Evolutionary conservation across 1,284 basidiomycete genomes (phyloP), one percentile per base, ranked within the genome.

Genomic region (Naganishia liquefaciens): DNA sequence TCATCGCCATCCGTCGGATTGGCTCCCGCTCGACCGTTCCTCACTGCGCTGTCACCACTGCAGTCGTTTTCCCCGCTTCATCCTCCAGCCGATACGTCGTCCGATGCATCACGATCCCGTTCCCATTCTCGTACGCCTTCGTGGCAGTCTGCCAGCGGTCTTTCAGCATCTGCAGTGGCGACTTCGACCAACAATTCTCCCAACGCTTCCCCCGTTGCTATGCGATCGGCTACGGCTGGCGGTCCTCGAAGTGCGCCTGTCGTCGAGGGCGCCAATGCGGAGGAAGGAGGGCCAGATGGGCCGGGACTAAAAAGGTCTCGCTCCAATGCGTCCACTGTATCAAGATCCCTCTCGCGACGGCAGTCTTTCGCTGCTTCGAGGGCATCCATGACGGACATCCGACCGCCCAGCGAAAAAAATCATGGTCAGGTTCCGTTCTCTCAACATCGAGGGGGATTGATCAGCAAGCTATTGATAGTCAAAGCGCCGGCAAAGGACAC

Each of bases 1-100:
- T 3, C n/a, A 9, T 21, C 46, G 9, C 23, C 46, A 19, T 23
- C 15, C 19, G 57, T 42, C 7, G 57, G 57, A 42, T 25, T 60
- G 11, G 47, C 73, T 55, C 79, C 80, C 47, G 86, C 86, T 39
- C 43, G 90, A 76, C 30, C 88, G 87, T 68, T 91, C 72, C 63
- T 75, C 28, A 73, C 69, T n/a, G 78, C 76, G 0, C 64, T 79
- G 10, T 76, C 74, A 1, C 76, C 78, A 0, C 68, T 79, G 3
- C 76, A 79, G 65, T 68, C 74, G 1, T 71, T 79, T 57, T 78
- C 77, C 3, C 75, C 78, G 0, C 70, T 79, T 46, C 30, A 65
- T 10, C 55, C 66, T 19, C 17, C 50, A 4, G 7, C 54, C 2
- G 60, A 58, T 39, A 39, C 23, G 10, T 37, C 68, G 68, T 58